phyloP scores from a whole-genome alignment of 108 stramenopile species.

The Asterionellopsis glacialis region DNA sequence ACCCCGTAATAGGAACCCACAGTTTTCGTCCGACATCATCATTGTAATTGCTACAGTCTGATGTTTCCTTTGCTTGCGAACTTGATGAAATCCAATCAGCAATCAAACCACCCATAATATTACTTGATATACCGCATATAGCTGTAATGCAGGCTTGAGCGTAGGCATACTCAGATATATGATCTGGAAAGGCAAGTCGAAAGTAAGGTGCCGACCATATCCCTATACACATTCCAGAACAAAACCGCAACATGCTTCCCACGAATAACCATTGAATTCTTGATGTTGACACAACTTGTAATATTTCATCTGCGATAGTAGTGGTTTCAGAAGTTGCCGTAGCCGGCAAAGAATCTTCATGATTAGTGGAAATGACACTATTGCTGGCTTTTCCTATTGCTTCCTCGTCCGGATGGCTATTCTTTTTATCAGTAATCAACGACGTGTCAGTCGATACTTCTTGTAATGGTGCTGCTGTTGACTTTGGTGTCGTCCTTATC shows the following conservation, averaged over 20 bases:
- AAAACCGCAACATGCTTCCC: slow-evolving; percentile 77
- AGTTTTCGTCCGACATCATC: slow-evolving; percentile 38
- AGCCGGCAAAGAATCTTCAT: too few relatives aligned
- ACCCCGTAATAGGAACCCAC: slow-evolving; percentile 72
- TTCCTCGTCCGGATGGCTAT: too few relatives aligned
- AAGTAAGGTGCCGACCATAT: slow-evolving; percentile 89
- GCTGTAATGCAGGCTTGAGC: slow-evolving; percentile 83
- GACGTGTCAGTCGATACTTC: too few relatives aligned
- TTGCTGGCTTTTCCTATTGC: too few relatives aligned
- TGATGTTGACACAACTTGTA: slow-evolving; percentile 20
- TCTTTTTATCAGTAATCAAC: too few relatives aligned
- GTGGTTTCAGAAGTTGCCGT: not conserved
- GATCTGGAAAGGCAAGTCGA: slow-evolving; percentile 70
- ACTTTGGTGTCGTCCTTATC: too few relatives aligned
- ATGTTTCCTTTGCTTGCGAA: too few relatives aligned
- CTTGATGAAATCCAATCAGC: slow-evolving; percentile 42
- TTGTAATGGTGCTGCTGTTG: too few relatives aligned
- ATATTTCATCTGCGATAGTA: slow-evolving; percentile 27
- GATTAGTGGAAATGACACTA: too few relatives aligned
- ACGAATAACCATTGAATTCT: slow-evolving; percentile 56
- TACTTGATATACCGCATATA: slow-evolving; percentile 53
- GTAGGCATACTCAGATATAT: slow-evolving; percentile 61
- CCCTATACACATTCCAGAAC: slow-evolving; percentile 80
- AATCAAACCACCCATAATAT: slow-evolving; percentile 62
- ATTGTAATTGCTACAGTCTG: too few relatives aligned